Base-by-base conservation (phyloP, 352 stramenopile genomes). In the Blastocystis sp. region DNA sequence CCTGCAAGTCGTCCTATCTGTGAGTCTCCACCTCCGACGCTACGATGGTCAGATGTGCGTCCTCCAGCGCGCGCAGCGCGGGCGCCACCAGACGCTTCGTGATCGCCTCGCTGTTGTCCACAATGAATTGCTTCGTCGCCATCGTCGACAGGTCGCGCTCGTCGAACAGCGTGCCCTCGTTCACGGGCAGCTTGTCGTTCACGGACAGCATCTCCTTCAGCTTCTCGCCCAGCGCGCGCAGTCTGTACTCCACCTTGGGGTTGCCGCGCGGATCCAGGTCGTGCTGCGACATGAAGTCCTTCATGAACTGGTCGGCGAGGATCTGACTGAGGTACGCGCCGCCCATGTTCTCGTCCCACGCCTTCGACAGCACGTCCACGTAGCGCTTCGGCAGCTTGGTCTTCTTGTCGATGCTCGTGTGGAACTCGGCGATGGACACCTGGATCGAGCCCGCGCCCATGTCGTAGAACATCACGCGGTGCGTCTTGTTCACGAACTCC, bases 381-480 rank as follows among this genome's bases (percentile, higher is more conserved):
- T 90, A 93, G 24, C 67, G 50, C 50, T 55, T 69, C n/a, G 79
- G 62, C n/a, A 90, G 45, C 39, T 80, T 89, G 19, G 55, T 80
- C 31, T 90, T 85, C 45, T 89, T 67, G 62, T 90, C 90, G 41
- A 91, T 74, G 55, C 88, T 69, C 19, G 80, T 92, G 16, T 50
- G n/a, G 35, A 76, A 69, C 51, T 91, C 85, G 50, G 81, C 67
- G 37, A 91, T 61, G 12, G 77, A 39, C n/a, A 88, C 89, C 51
- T 91, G 55, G 35, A 91, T 91, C 41, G 71, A 81, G 16, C 94
- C 96, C 9, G 95, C 96, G 80, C 97, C 97, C 93, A 98, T 94
- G 93, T 99, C 98, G 94, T 98, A 99, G 90, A 98, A 98, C 33
- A 99, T 89, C 35, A 98, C 94, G 61, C 93, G 93, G 76, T 94